Base-by-base conservation (phyloP, 2,329 filamentous ascomycete genomes). In the Cylindrodendrum hubeiense region DNA sequence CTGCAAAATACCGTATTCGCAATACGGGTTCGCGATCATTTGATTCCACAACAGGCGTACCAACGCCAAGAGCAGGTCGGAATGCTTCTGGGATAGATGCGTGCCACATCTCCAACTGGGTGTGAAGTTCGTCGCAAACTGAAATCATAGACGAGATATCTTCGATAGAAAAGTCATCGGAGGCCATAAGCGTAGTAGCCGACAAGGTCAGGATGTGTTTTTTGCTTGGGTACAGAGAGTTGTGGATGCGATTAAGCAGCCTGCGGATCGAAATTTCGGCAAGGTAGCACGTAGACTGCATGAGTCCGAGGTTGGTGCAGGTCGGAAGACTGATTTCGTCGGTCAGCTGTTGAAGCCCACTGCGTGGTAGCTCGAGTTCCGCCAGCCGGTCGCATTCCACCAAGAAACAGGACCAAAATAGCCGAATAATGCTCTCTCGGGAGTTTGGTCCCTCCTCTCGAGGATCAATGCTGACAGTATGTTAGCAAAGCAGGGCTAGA, bases 201-300 rank as follows among this genome's bases (percentile, higher is more conserved):
- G 74, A 73, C 17, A 76, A 60, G 3, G 68, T 63, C 7, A 77
- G 64, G 7, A 71, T 63, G 26, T 72, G 63, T 22, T 72, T 67
- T 47, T 76, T 73, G 13, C 67, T 57, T 5, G 75, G 73, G 37
- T 78, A 78, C 4, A 79, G 66, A 1, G 76, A 76, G 56, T 75
- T 76, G 53, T 78, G 76, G 19, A 77, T 74, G n/a, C 77, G 74
- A 52, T 78, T 79, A 5, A 78, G 71, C 8, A 79, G 65, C 2
- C 77, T 65, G 4, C 77, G 71, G 22, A 78, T 74, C 0, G 76
- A 76, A 15, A 77, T 78, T 46, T 79, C 77, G 3, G 77, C 77
- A 3, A 78, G 72, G 44, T 76, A 78, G 55, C 70, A 65, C 0
- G 74, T 77, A 1, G 73, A 74, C 24, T 70, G 68, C 66, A 71